phyloP scores from a whole-genome alignment of 345 rosid species.

The Populus tremula region DNA sequence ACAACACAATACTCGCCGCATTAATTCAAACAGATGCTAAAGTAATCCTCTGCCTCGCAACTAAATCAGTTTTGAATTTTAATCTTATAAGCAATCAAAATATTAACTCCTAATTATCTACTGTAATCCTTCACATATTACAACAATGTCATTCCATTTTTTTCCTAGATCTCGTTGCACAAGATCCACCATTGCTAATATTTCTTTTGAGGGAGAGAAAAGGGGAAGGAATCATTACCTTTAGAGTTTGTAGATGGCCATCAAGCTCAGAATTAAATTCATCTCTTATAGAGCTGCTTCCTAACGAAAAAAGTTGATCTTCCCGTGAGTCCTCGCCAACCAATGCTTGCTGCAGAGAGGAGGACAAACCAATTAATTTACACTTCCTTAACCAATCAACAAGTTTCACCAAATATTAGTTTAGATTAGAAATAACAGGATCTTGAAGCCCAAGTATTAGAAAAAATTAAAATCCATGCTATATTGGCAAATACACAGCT shows the following conservation, averaged over 20 bases:
- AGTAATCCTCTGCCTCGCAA: background rate
- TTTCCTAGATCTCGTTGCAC: background rate
- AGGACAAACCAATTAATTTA: background rate
- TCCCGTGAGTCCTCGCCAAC: conserved; percentile 89
- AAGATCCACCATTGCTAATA: background rate
- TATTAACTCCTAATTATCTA: background rate
- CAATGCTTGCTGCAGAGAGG: conserved; percentile 73
- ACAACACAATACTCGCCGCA: background rate
- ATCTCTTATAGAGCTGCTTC: conserved; percentile 46
- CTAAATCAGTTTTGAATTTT: background rate
- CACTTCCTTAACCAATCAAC: background rate
- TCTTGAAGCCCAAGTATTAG: background rate
- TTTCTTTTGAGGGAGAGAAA: background rate
- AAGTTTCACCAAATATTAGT: background rate
- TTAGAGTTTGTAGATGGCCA: conserved; percentile 57
- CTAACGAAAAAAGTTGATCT: conserved; percentile 82
- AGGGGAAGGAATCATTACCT: conserved; percentile 43
- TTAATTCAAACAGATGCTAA: background rate
- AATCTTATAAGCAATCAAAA: background rate
- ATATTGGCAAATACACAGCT: background rate
- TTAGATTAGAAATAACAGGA: background rate
- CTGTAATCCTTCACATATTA: background rate
- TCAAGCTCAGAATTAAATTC: conserved; percentile 60
- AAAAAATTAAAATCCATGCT: background rate
- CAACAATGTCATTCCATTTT: background rate